phyloP scores from a whole-genome alignment of 2,329 filamentous ascomycete genomes.

The Colletotrichum paranaense region DNA sequence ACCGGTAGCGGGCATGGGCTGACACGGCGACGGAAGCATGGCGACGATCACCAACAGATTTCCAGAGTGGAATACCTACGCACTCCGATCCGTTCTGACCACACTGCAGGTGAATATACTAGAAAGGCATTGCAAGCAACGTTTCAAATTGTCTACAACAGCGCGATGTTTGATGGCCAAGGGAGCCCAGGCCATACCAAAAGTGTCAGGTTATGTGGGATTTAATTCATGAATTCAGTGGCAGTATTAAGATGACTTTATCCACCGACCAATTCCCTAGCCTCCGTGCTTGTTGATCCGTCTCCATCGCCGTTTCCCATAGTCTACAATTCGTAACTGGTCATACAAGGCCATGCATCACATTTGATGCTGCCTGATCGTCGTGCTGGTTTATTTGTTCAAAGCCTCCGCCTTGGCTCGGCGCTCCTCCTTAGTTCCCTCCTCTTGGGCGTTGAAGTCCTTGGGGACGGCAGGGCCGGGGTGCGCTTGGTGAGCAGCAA shows the following conservation, averaged over 20 bases:
- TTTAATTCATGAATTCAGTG: slow-evolving; percentile 22
- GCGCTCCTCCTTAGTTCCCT: slow-evolving; percentile 77
- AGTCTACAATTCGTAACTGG: slow-evolving; percentile 14
- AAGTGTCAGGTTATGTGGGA: not conserved
- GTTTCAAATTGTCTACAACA: not conserved
- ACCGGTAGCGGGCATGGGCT: not conserved
- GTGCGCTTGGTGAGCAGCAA: slow-evolving; percentile 64
- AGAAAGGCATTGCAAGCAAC: not conserved
- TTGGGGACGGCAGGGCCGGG: slow-evolving; percentile 69
- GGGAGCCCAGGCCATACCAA: not conserved
- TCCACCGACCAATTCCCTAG: slow-evolving; percentile 13
- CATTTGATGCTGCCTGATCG: not conserved
- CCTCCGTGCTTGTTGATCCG: not conserved
- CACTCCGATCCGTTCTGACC: not conserved
- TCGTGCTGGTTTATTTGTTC: slow-evolving; percentile 62
- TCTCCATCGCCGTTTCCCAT: not conserved
- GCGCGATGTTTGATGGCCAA: not conserved
- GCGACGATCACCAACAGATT: not conserved
- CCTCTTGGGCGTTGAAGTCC: slow-evolving; percentile 63
- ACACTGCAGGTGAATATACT: not conserved
- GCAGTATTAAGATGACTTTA: slow-evolving; percentile 13
- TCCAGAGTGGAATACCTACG: not conserved
- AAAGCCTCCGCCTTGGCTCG: slow-evolving; percentile 72
- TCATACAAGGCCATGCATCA: slow-evolving; percentile 25
- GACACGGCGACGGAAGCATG: not conserved